Percentiles rank a stretch among this genome's conserved stretches.
Evolutionary conservation across 2,329 filamentous ascomycete species (phyloP).

Genomic region (Waltergamsia citrina): DNA sequence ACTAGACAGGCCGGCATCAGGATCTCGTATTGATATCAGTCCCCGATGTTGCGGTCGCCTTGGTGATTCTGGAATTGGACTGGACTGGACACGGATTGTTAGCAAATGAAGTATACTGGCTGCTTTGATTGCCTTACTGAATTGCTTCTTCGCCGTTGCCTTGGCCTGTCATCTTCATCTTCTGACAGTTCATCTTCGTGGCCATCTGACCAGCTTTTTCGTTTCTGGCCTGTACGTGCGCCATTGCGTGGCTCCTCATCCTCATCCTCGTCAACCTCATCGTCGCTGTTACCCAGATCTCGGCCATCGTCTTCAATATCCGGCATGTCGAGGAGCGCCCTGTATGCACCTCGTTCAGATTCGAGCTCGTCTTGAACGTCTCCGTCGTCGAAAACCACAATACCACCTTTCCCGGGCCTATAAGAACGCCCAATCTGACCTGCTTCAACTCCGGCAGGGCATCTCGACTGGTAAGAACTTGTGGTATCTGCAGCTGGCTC

Average conservation of each 20-base stretch:
- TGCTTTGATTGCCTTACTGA: constrained; percentile 46
- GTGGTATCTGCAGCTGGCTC: constrained; percentile 39
- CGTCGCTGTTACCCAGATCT: constrained; percentile 48
- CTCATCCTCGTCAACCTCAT: constrained; percentile 48
- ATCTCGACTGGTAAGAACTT: constrained; percentile 37
- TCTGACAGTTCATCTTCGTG: constrained; percentile 63
- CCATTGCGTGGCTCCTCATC: constrained; percentile 28
- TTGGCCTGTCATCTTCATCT: constrained; percentile 65
- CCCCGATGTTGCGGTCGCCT: constrained; percentile 50
- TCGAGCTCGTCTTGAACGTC: constrained; percentile 80
- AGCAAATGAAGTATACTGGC: constrained; percentile 7
- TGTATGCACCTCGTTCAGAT: constrained; percentile 71
- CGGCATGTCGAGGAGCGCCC: constrained; percentile 83
- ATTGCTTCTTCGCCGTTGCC: constrained; percentile 78
- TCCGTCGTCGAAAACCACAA: constrained; percentile 92
- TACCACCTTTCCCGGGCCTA: constrained; percentile 70
- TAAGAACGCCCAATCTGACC: constrained; percentile 67
- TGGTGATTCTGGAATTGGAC: constrained; percentile 56
- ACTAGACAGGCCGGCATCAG: constrained; percentile 35
- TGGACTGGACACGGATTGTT: constrained; percentile 36
- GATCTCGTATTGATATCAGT: constrained; percentile 44
- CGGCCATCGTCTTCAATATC: constrained; percentile 71
- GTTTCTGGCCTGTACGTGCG: constrained; percentile 51
- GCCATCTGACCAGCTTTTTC: constrained; percentile 69
- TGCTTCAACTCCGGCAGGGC: constrained; percentile 57